Evolutionary conservation across 2,329 filamentous ascomycete species (phyloP), one percentile per base, ranked within the genome.

Genomic region (Corynespora cassiicola): DNA sequence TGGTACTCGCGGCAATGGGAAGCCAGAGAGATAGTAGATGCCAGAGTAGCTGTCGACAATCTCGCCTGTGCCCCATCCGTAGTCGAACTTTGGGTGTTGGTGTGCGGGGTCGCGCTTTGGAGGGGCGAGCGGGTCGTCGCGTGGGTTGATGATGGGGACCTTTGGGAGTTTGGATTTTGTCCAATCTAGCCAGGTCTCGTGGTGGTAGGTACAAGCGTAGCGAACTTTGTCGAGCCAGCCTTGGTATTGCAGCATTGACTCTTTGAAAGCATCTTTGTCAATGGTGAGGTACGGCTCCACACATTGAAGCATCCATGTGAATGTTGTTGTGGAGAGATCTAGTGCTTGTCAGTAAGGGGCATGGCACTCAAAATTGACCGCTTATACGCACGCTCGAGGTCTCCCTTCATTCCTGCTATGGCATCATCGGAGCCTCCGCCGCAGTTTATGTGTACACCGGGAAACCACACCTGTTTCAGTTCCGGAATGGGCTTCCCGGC

Each of bases 281-380:
- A 77, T 72, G 36, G 75, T 72, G 24, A 75, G 61, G 29, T 75
- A 68, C 0, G 71, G 70, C 1, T 70, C 61, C 39, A 78, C 66
- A 43, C 77, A 76, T 34, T 75, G 70, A 14, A 80, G 73, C 78
- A 81, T 81, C 78, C 78, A 81, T 2, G 74, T 75, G 3, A 80
- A 62, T 0, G 74, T 70, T 7, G 79, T 74, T 6, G 75, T 73
- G 3, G 74, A 68, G 6, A 77, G 34, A 65, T 70, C 50, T 65
- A 25, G 9, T 5, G 19, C 48, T 33, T 41, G 42, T 30, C 6
- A 34, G 24, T 19, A 2, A n/a, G n/a, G n/a, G n/a, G n/a, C n/a
- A n/a, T n/a, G n/a, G n/a, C n/a, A n/a, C n/a, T n/a, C n/a, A n/a
- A n/a, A n/a, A n/a, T n/a, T n/a, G n/a, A n/a, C n/a, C n/a, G n/a